Conservation (phyloP, 495 filamentous ascomycete genomes). For the Sphaerosporella brunnea region DNA sequence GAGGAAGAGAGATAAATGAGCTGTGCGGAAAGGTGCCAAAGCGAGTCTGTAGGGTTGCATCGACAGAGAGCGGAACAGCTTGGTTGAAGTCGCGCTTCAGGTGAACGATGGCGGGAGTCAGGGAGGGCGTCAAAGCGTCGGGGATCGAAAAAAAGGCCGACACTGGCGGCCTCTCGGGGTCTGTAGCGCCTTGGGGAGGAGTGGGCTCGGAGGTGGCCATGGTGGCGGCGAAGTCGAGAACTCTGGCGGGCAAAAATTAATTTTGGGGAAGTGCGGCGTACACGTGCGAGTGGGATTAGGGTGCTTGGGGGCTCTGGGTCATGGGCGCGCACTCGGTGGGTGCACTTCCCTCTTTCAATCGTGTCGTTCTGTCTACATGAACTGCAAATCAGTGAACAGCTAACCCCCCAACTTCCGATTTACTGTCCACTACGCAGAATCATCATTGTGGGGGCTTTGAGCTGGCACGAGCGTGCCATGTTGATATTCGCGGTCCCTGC, state of each 20-base stretch:
- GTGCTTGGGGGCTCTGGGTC: not conserved
- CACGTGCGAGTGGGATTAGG: not conserved
- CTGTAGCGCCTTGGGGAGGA: not conserved
- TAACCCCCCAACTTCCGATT: too few relatives aligned
- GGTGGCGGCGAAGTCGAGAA: not conserved
- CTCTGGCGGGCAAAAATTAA: too few relatives aligned
- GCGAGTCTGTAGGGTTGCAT: conserved; percentile 61
- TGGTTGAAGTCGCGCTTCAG: conserved; percentile 65
- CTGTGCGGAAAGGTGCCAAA: conserved; percentile 91
- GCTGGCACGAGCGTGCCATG: too few relatives aligned
- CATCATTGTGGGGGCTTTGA: too few relatives aligned
- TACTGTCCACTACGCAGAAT: too few relatives aligned
- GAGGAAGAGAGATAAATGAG: conserved; percentile 62
- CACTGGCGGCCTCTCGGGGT: not conserved
- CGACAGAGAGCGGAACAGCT: conserved; percentile 52
- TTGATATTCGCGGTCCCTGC: too few relatives aligned
- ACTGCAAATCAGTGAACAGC: too few relatives aligned
- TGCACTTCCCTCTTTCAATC: not conserved
- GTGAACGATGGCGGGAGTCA: conserved; percentile 45
- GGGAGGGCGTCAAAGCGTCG: conserved; percentile 6
- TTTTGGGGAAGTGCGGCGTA: not conserved
- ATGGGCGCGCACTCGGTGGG: not conserved
- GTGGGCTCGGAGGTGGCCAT: not conserved
- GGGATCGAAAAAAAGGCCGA: conserved; percentile 17
- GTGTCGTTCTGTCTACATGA: too few relatives aligned